A percentile compares a stretch with the other conserved stretches of the same genome.
These are phyloP conservation scores for Protomyces inundatus DNA, from an alignment of 1,139 yeast species.

Conservation along the genomic window DNA sequence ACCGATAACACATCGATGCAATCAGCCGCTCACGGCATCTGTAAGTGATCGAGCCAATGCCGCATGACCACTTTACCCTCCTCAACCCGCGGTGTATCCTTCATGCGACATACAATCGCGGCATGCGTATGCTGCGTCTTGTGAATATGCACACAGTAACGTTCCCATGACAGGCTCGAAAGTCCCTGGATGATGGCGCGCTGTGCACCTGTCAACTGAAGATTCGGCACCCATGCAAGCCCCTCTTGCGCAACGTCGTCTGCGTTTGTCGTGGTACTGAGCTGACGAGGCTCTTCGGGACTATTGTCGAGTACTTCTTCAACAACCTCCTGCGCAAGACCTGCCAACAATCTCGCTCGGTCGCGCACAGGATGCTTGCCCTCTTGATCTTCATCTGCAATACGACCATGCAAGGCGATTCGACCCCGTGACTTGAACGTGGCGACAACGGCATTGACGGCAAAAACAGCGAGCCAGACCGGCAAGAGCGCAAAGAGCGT, in stretches of 20 bases:
- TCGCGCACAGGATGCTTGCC: not conserved
- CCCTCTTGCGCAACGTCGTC: not conserved
- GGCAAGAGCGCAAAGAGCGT: slow-evolving; percentile 29
- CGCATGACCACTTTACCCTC: slow-evolving; percentile 29
- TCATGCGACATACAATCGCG: slow-evolving; percentile 30
- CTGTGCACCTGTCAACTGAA: slow-evolving; percentile 26
- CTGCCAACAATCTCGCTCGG: not conserved
- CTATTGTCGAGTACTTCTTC: slow-evolving; percentile 3
- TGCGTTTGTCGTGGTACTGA: not conserved
- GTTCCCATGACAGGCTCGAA: slow-evolving; percentile 37
- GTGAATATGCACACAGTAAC: slow-evolving; percentile 35
- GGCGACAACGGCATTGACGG: slow-evolving; percentile 16
- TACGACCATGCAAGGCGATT: slow-evolving; percentile 7
- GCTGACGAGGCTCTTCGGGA: not conserved
- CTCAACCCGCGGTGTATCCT: slow-evolving; percentile 11
- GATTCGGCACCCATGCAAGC: not conserved
- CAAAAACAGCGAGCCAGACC: slow-evolving; percentile 5
- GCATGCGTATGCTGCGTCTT: slow-evolving; percentile 35
- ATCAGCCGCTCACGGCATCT: not conserved
- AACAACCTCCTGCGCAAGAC: slow-evolving; percentile 18
- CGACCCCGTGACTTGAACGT: slow-evolving; percentile 8
- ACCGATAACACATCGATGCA: no score
- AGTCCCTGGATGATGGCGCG: slow-evolving; percentile 30
- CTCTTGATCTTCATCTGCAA: not conserved
- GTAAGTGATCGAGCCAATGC: slow-evolving; percentile 16